Conservation (phyloP, 345 rosid genomes). For the Aegle marmelos region DNA sequence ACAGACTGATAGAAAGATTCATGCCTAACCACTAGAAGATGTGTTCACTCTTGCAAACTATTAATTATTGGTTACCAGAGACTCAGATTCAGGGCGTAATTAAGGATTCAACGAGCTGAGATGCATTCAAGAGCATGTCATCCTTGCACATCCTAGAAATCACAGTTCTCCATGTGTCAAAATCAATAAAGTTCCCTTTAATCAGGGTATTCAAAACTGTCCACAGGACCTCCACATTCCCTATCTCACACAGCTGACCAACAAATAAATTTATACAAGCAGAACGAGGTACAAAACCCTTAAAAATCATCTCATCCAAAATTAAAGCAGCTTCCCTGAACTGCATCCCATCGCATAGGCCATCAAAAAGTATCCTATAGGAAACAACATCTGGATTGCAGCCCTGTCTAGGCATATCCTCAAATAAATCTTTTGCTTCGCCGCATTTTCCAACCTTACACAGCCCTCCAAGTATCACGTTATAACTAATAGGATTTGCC, state of each 20-base stretch:
- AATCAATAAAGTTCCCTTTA: conserved; percentile 33
- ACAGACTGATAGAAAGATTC: background rate
- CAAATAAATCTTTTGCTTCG: conserved; percentile 67
- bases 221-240: conserved; percentile 33
- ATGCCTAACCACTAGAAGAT: no score
- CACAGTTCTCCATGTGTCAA: conserved; percentile 42
- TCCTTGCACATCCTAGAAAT: conserved; percentile 33
- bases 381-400: conserved; percentile 68
- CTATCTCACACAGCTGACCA: conserved; percentile 38
- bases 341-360: conserved; percentile 45
- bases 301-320: conserved; percentile 84
- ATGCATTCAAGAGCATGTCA: background rate
- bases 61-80: background rate
- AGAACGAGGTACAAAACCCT: conserved; percentile 58
- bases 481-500: conserved; percentile 67
- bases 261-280: conserved; percentile 36
- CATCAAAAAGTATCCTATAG: conserved; percentile 71
- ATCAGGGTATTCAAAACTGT: conserved; percentile 39
- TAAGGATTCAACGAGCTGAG: conserved; percentile 33
- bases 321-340: conserved; percentile 52
- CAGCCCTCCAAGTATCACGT: conserved; percentile 52
- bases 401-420: conserved; percentile 80
- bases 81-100: conserved; percentile 9
- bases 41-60: background rate
- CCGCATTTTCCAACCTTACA: conserved; percentile 52